Evolutionary conservation across 1,284 basidiomycete genomes (phyloP).

Genomic region (Volvariella volvacea): DNA sequence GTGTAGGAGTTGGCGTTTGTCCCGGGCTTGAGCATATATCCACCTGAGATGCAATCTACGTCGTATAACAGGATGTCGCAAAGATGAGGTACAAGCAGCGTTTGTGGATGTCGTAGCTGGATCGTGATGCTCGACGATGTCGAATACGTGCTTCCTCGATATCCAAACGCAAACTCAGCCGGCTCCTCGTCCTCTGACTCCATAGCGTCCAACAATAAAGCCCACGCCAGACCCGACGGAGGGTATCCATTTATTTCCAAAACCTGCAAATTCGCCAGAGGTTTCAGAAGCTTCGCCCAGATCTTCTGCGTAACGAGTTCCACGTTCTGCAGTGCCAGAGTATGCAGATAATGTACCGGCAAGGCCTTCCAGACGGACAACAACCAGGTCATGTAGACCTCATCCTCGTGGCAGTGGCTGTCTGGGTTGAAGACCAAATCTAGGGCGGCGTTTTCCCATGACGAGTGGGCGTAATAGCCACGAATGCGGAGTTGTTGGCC

Average conservation of each 20-base stretch:
- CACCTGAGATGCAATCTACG: conserved; percentile 29
- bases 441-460: conserved; percentile 11
- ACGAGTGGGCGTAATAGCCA: conserved; percentile 17
- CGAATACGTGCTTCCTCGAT: neutral
- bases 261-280: conserved; percentile 22
- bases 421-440: conserved; percentile 21
- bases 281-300: conserved; percentile 24
- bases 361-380: conserved; percentile 23
- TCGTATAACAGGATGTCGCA: conserved; percentile 28
- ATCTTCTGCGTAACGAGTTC: conserved; percentile 30
- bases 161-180: neutral
- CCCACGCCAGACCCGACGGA: conserved; percentile 30
- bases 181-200: conserved; percentile 12
- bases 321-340: conserved; percentile 25
- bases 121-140: neutral
- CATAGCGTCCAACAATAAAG: conserved; percentile 24
- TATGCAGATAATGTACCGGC: conserved; percentile 22
- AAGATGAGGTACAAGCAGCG: conserved; percentile 23
- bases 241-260: conserved; percentile 26
- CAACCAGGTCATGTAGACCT: conserved; percentile 21
- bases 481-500: neutral
- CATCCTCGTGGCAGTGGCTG: conserved; percentile 17
- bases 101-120: conserved; percentile 4
- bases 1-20: conserved; percentile 22
- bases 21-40: conserved; percentile 27